A percentile compares a stretch with the other conserved stretches of the same genome.
Evolutionary conservation across 176 grass and related monocot species (phyloP).

Genomic region (Dendrocalamus sinicus): DNA sequence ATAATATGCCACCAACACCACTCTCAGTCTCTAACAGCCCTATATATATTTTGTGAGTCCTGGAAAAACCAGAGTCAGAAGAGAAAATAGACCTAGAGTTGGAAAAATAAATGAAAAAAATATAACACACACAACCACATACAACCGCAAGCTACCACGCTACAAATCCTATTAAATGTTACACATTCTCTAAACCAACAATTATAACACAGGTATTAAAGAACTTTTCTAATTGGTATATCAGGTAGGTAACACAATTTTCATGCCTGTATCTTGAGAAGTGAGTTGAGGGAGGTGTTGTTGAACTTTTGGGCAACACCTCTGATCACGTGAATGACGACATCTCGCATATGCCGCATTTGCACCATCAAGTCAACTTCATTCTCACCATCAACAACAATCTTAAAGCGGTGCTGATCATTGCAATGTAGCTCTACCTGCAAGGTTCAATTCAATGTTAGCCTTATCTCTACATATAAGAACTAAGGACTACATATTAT

Average conservation of each 20-base stretch:
- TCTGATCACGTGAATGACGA: slow-evolving; percentile 83
- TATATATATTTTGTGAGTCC: slow-evolving; percentile 51
- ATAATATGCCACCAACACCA: slow-evolving; percentile 36
- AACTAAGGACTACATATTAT: not conserved
- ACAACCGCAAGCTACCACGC: slow-evolving; percentile 25
- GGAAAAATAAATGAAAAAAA: not conserved
- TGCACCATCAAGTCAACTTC: slow-evolving; percentile 92
- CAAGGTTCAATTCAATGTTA: slow-evolving; percentile 36
- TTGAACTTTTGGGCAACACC: slow-evolving; percentile 94
- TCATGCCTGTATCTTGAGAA: slow-evolving; percentile 84
- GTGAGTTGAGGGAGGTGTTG: slow-evolving; percentile 94
- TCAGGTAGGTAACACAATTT: not conserved
- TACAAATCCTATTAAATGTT: slow-evolving; percentile 52
- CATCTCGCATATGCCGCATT: slow-evolving; percentile 69
- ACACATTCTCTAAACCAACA: slow-evolving; percentile 40
- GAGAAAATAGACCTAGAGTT: slow-evolving; percentile 27
- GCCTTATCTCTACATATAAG: not conserved
- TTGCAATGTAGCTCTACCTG: slow-evolving; percentile 90
- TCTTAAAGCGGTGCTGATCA: slow-evolving; percentile 91
- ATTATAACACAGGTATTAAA: not conserved
- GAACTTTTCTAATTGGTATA: slow-evolving; percentile 12
- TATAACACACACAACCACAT: not conserved
- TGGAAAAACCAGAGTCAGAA: not conserved
- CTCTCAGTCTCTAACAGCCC: slow-evolving; percentile 22
- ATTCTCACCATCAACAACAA: slow-evolving; percentile 74